These are phyloP conservation scores for Pholiota conissans DNA, from an alignment of 768 basidiomycete genomes.

Conservation along the genomic window DNA sequence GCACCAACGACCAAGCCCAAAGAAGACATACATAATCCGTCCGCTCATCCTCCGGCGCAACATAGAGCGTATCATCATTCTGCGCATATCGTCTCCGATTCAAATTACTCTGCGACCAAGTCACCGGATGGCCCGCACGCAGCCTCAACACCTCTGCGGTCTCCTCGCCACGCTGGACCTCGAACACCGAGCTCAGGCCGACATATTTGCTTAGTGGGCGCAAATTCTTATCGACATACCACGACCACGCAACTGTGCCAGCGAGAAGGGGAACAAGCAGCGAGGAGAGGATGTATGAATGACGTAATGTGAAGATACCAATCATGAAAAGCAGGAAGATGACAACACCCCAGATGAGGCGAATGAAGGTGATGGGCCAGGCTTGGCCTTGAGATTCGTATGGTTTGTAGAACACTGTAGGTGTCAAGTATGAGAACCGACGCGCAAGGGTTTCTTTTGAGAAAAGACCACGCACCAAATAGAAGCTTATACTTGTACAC, in stretches of 20 bases:
- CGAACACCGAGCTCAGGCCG: conserved; percentile 81
- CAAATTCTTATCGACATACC: conserved; percentile 69
- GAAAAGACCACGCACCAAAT: conserved; percentile 65
- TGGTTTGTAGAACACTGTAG: conserved; percentile 93
- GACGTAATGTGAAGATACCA: conserved; percentile 78
- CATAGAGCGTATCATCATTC: conserved; percentile 93
- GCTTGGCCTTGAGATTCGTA: conserved; percentile 98
- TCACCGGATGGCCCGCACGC: conserved; percentile 83
- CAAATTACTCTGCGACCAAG: conserved; percentile 86
- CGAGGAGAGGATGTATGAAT: conserved; percentile 49
- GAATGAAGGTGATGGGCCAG: conserved; percentile 93
- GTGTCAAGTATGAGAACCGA: not conserved
- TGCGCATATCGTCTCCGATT: conserved; percentile 87
- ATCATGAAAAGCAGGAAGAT: conserved; percentile 98
- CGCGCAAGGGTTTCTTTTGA: not conserved
- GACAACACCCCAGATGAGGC: conserved; percentile 89
- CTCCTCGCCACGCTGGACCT: conserved; percentile 89
- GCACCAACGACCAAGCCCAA: not conserved
- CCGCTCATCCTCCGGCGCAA: conserved; percentile 90
- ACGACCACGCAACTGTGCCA: conserved; percentile 79
- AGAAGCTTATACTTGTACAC: conserved; percentile 98
- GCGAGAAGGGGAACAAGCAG: conserved; percentile 73
- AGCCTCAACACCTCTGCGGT: conserved; percentile 76
- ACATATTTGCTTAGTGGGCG: conserved; percentile 78
- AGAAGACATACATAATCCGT: conserved; percentile 74